A percentile compares a stretch with the other conserved stretches of the same genome.
Evolutionary conservation across 306 rosid species (phyloP).

Genomic region (Adenanthera pavonina): DNA sequence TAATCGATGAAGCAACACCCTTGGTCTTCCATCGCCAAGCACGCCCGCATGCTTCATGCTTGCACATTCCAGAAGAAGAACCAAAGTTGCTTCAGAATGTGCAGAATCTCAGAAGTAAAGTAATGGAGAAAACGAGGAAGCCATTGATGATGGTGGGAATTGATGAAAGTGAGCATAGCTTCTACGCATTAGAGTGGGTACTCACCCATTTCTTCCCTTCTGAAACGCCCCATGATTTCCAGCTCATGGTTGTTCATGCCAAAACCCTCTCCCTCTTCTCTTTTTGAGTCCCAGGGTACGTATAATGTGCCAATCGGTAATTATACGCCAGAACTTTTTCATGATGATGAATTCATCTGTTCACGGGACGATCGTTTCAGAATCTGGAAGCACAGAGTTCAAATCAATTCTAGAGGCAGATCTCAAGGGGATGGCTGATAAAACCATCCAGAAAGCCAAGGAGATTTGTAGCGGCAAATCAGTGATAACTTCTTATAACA

Average conservation of each 20-base stretch:
- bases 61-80: neutral
- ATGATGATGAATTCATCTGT: neutral
- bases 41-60: no score
- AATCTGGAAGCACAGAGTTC: neutral
- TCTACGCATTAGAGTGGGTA: slow-evolving; percentile 17
- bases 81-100: neutral
- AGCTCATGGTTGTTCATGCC: slow-evolving; percentile 11
- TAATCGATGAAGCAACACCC: neutral
- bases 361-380: neutral
- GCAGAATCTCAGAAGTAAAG: neutral
- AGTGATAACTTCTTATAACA: neutral
- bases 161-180: slow-evolving; percentile 22
- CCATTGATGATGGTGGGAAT: slow-evolving; percentile 17
- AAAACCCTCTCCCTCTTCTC: slow-evolving; percentile 16
- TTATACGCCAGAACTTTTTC: neutral
- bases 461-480: slow-evolving; percentile 17
- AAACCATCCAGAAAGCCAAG: slow-evolving; percentile 9
- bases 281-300: neutral
- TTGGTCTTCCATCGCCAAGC: neutral
- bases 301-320: neutral
- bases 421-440: neutral
- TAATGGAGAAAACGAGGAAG: slow-evolving; percentile 20
- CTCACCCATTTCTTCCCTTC: slow-evolving; percentile 17
- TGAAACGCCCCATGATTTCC: neutral
- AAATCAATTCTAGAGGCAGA: neutral